Percentiles rank a stretch among this genome's conserved stretches.
Conservation (phyloP, 2,329 filamentous ascomycete genomes). For the Fusarium torulosum region DNA sequence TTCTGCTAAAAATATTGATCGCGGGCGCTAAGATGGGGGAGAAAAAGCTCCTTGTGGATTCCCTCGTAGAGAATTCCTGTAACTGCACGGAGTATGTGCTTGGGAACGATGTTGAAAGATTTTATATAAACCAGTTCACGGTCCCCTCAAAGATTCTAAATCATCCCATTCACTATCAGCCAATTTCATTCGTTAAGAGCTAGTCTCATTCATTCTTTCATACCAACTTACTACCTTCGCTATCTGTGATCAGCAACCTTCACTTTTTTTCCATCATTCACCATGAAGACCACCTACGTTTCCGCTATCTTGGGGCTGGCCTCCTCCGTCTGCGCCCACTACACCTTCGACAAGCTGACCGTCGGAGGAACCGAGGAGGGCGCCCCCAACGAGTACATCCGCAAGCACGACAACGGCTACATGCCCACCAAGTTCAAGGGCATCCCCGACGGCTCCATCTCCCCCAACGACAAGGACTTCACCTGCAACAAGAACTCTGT, state of each 20-base stretch:
- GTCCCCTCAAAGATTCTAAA: not conserved
- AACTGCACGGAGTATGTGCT: too few relatives aligned
- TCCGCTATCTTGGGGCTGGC: conserved; percentile 22
- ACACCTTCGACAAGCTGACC: conserved; percentile 30
- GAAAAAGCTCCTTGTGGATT: not conserved
- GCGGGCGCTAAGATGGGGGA: too few relatives aligned
- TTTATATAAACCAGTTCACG: conserved; percentile 3
- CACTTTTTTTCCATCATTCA: conserved; percentile 1
- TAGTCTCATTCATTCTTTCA: conserved; percentile 31
- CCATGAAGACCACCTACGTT: conserved; percentile 24
- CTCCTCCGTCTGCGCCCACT: conserved; percentile 24
- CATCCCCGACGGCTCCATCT: conserved; percentile 15
- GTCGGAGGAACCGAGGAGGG: not conserved
- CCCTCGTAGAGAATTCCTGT: not conserved
- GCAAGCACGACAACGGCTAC: conserved; percentile 26
- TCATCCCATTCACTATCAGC: conserved; percentile 22
- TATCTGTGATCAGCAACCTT: conserved; percentile 9
- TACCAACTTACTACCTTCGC: conserved; percentile 5
- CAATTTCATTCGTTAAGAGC: conserved; percentile 28
- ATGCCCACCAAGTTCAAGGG: conserved; percentile 29
- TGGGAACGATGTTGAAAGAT: not conserved
- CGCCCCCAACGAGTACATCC: conserved; percentile 18
- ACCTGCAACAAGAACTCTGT: conserved; percentile 22
- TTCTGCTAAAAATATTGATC: not conserved
- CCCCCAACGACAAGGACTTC: conserved; percentile 24